Evolutionary conservation across 2,329 filamentous ascomycete genomes (phyloP).

Genomic region (Cladophialophora exuberans): DNA sequence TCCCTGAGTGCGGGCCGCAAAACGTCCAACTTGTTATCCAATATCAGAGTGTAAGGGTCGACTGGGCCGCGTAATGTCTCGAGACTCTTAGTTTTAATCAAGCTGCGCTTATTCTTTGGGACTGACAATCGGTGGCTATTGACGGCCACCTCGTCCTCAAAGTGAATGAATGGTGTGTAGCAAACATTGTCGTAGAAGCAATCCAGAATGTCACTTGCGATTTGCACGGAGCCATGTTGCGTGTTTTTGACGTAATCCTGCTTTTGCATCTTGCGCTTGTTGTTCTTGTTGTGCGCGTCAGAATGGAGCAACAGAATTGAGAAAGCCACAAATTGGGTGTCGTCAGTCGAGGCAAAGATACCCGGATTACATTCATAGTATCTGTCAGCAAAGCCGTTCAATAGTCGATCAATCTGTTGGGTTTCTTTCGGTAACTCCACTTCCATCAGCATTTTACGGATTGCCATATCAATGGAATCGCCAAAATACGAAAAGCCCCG

Average conservation of each 20-base stretch:
- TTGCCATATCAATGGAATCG: constrained; percentile 96
- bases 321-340: constrained; percentile 98
- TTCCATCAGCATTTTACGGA: constrained; percentile 94
- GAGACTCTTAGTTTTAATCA: constrained; percentile 67
- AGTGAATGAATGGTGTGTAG: constrained; percentile 97
- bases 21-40: constrained; percentile 83
- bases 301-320: constrained; percentile 95
- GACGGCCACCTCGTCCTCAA: constrained; percentile 85
- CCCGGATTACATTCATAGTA: constrained; percentile 99
- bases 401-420: constrained; percentile 92
- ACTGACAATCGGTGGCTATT: constrained; percentile 73
- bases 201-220: constrained; percentile 77
- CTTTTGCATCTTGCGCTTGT: constrained; percentile 99
- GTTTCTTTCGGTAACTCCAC: constrained; percentile 96
- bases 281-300: constrained; percentile 99
- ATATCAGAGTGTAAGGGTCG: constrained; percentile 91
- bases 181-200: constrained; percentile 99
- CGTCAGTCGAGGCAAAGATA: constrained; percentile 73
- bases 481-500: constrained; percentile 92
- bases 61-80: constrained; percentile 81
- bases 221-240: constrained; percentile 82
- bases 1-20: constrained; percentile 86
- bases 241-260: constrained; percentile 94
- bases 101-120: constrained; percentile 70
- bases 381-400: constrained; percentile 92